These are phyloP conservation scores for Tuber calosporum DNA, from an alignment of 495 filamentous ascomycete genomes.

Conservation along the genomic window DNA sequence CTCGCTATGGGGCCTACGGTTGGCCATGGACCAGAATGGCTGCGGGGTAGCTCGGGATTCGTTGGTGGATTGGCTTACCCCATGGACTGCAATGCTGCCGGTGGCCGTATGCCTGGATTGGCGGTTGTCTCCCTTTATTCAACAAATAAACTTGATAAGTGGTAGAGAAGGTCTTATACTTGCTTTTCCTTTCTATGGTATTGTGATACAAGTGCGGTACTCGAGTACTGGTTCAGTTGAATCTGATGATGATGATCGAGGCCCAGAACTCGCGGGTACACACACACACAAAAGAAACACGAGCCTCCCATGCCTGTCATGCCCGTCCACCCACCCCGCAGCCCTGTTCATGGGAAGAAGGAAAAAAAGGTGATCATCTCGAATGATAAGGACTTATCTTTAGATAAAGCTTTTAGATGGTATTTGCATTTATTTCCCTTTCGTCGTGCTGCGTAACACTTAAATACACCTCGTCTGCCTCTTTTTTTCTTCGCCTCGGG, in stretches of 20 bases:
- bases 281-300: conserved; percentile 4
- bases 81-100: too few species aligned
- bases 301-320: background rate
- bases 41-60: too few species aligned
- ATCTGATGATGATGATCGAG: background rate
- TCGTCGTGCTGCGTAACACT: background rate
- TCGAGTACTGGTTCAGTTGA: too few species aligned
- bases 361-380: background rate
- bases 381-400: background rate
- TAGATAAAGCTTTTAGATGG: background rate
- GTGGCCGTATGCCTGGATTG: too few species aligned
- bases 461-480: background rate
- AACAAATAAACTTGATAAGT: too few species aligned
- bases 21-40: too few species aligned
- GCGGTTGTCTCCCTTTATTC: too few species aligned
- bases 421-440: background rate
- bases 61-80: too few species aligned
- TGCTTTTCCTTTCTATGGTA: background rate
- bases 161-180: background rate
- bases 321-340: background rate
- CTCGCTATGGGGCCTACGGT: too few species aligned
- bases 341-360: background rate
- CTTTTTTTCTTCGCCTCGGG: background rate
- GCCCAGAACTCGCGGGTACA: background rate
- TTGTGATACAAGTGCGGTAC: too few species aligned